Evolutionary conservation across 345 rosid species (phyloP), one percentile per base, ranked within the genome.

Genomic region (Linum trigynum): DNA sequence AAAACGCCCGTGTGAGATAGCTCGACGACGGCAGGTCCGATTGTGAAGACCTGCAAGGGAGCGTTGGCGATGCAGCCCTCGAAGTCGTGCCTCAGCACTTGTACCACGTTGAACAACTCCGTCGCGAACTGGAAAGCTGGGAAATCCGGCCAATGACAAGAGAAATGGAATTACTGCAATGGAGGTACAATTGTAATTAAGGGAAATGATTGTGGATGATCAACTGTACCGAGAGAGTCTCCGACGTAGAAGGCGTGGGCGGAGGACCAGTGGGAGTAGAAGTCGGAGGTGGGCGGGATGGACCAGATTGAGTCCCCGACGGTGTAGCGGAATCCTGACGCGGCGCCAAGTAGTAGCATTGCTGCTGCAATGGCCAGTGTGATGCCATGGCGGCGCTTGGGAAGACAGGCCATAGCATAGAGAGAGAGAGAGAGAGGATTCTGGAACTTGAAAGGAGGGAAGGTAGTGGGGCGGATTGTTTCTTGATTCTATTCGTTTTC

Each of bases 221-320:
- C 5, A 10, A 16, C 2, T 57, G 32, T 6, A 41, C 84, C 55
- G 32, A 80, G 65, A 53, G 65, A 64, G 55, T 76, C 82, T 12
- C 65, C 73, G 10, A 59, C 4, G 35, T 50, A 57, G 61, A 81
- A 71, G 62, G 59, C 1, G 42, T 59, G 61, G n/a, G 71, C 59
- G n/a, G 80, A 81, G 65, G 84, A 81, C 82, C 80, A 81, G 23
- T 65, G 64, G 61, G 70, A 17, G 74, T 81, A 76, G 71, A 60
- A 76, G 61, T 35, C n/a, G 4, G 82, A 76, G 42, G 9, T 66
- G 5, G 76, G 71, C 14, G 85, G 85, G 68, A 79, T 70, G n/a
- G 78, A 65, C 81, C 81, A 77, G 39, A 53, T 57, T 1, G 78
- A 58, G 67, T 61, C 83, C 39, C 85, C 83, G 8, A 82, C 81